Evolutionary conservation across 768 basidiomycete genomes (phyloP), one percentile per base, ranked within the genome.

Genomic region (Floccularia luteovirens): DNA sequence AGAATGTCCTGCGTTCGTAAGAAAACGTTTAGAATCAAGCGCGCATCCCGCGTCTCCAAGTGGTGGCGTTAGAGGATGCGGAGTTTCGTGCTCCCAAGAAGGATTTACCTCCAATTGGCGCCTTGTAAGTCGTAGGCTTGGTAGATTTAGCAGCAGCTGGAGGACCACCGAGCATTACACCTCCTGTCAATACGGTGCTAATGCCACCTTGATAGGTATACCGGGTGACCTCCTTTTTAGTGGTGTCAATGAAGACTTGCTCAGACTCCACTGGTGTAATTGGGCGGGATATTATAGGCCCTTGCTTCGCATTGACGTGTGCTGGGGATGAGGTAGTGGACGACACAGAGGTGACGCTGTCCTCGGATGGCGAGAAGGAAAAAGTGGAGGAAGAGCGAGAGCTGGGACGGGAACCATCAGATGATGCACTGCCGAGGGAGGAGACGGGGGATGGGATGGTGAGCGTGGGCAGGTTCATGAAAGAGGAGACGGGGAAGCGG

Each of bases 191-290:
- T 24, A 65, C 63, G 44, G 58, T 66, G 53, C 66, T 68, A 27
- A 63, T 55, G 11, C 68, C 68, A 33, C 66, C 68, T 43, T 60
- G 58, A 47, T 70, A 70, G 11, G 64, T 52, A 48, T 67, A 70
- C 23, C 57, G 62, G 11, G 57, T 60, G 12, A 57, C 48, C 8
- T 56, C 42, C 24, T 52, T 56, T 39, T 56, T 57, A 13, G 46
- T 37, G 24, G 38, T 51, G 37, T 60, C 51, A n/a, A 58, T 45
- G 45, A 56, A 42, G 3, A 59, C 49, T 1, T 31, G 43, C 8
- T 28, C 5, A 17, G 46, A 16, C 37, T 40, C 46, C 36, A 47
- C 27, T 21, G 27, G 27, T 28, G 27, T 8, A 28, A 8, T 28
- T 14, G 27, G 27, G 10, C 10, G 8, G 10, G 27, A 8, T 14